A percentile compares a stretch with the other conserved stretches of the same genome.
Evolutionary conservation across 2,329 filamentous ascomycete species (phyloP).

Genomic region (Corniculantispora saksenae): DNA sequence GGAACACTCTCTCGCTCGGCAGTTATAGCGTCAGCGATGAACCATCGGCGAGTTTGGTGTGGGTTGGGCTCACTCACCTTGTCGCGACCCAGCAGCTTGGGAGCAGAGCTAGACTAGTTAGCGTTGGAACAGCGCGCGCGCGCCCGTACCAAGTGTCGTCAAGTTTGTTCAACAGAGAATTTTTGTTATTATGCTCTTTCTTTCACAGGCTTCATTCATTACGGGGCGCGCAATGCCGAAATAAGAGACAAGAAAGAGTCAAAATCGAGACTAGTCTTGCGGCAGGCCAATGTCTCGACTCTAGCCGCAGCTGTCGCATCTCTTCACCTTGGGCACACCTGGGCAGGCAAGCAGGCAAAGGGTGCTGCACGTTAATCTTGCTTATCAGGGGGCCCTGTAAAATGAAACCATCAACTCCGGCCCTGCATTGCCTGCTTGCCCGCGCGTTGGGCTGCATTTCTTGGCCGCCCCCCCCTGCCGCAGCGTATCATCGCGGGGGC

Average conservation of each 20-base stretch:
- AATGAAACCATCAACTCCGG: not conserved
- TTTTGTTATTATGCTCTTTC: no score
- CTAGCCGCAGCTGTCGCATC: not conserved
- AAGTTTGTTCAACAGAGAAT: no score
- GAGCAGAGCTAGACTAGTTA: not conserved
- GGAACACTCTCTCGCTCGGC: not conserved
- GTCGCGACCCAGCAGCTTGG: not conserved
- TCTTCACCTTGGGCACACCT: not conserved
- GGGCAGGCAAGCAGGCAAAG: not conserved
- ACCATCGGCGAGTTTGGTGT: not conserved
- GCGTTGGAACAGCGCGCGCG: not conserved
- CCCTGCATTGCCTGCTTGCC: not conserved
- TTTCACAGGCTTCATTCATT: not conserved
- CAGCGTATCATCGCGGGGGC: constrained; percentile 6
- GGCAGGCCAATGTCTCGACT: constrained; percentile 1
- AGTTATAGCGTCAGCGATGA: not conserved
- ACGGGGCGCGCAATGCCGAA: not conserved
- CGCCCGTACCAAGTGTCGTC: no score
- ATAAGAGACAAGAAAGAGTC: not conserved
- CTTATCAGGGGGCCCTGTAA: not conserved
- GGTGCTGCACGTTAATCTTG: not conserved
- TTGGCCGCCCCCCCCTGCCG: not conserved
- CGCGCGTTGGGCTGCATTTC: not conserved
- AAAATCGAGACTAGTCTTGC: not conserved
- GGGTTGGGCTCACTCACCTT: not conserved